A percentile compares a stretch with the other conserved stretches of the same genome.
Conservation (phyloP, 345 rosid genomes). For the Bruguiera gymnorhiza region DNA sequence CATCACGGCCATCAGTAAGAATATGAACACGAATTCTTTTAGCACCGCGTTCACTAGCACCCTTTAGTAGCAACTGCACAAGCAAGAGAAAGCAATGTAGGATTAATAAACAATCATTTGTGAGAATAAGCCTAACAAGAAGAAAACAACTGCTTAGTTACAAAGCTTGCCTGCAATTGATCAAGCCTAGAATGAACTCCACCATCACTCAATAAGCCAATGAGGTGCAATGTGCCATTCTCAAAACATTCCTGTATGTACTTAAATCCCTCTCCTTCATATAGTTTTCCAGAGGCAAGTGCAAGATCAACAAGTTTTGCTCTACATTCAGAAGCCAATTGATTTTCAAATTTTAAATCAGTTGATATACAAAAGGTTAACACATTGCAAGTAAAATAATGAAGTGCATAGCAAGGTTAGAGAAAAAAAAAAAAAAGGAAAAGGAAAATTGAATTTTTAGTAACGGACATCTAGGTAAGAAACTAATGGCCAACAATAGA, state of each 20-base stretch:
- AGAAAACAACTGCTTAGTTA: not conserved
- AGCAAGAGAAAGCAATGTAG: not conserved
- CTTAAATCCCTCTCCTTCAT: conserved; percentile 77
- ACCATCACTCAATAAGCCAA: conserved; percentile 93
- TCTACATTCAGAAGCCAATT: conserved; percentile 36
- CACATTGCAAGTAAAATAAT: not conserved
- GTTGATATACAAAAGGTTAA: not conserved
- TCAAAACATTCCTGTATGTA: conserved; percentile 59
- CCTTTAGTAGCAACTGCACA: conserved; percentile 76
- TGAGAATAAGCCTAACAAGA: not conserved
- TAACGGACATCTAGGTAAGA: not conserved
- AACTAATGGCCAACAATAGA: not conserved
- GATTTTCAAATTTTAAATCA: not conserved
- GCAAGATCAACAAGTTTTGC: conserved; percentile 94
- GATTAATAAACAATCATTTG: not conserved
- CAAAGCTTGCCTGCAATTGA: conserved; percentile 61
- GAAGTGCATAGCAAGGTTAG: not conserved
- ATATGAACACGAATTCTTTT: conserved; percentile 85
- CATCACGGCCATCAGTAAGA: conserved; percentile 98
- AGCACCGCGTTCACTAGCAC: conserved; percentile 79
- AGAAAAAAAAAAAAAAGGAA: too few relatives aligned
- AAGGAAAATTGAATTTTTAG: not conserved
- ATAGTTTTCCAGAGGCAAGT: conserved; percentile 88
- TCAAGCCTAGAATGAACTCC: conserved; percentile 97
- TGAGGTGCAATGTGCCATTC: conserved; percentile 67